Base-by-base conservation (phyloP, 176 grass and related monocot genomes). In the Hsuehochloa calcarea region DNA sequence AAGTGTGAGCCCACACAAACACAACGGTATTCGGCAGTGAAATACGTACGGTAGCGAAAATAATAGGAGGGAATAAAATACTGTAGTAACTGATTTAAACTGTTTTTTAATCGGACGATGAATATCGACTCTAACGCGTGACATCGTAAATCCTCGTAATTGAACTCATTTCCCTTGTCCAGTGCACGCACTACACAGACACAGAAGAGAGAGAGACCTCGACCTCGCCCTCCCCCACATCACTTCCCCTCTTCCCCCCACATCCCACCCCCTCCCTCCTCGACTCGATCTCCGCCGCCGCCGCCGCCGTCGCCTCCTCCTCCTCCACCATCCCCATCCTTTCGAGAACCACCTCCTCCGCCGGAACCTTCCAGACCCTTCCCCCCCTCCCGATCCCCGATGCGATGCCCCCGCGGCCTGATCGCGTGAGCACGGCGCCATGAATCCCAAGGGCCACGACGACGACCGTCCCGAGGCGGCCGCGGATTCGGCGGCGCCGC, bases 361-460 rank as follows among this genome's bases (percentile, higher is more conserved):
- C 55, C 35, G 16, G 66, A 20, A 1, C 4, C 41, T 22, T 50
- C 8, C 82, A 5, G 35, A 35, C 0, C 65, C 55, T 55, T 27
- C n/a, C 22, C 40, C 16, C 65, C 10, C 43, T 26, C 34, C 68
- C 85, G 89, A 90, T 90, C 74, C 70, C 75, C 20, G 80, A 70
- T 79, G 85, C 85, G 51, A 86, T 76, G 75, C 75, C 75, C 80
- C 19, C 50, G 68, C 85, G 60, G 80, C 76, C 63, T 52, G 89
- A 91, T 88, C 89, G 89, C 85, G 54, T 91, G 89, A 88, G 83
- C 64, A 54, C 82, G 82, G 61, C 72, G 65, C 64, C 23, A 96
- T 93, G 94, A 91, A 93, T 82, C 70, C 83, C 55, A 70, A 67
- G 27, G 91, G 56, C 72, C 47, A 71, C 75, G 87, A 54, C 60